phyloP scores from a whole-genome alignment of 768 basidiomycete species.

The Xerocomus brunneocitrinus region DNA sequence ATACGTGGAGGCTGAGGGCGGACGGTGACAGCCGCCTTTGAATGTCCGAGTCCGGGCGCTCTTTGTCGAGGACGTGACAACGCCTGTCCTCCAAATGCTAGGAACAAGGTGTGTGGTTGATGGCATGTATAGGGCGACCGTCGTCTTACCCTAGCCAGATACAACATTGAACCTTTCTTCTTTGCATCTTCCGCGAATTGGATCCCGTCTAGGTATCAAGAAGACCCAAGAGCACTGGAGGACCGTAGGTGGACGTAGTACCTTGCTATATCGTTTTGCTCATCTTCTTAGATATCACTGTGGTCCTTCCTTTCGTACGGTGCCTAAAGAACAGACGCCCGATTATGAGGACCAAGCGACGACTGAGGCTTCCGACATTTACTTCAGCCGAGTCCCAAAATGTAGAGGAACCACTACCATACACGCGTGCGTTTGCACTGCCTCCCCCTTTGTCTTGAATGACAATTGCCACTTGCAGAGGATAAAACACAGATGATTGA shows the following conservation, averaged over 20 bases:
- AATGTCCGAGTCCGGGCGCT: conserved; percentile 31
- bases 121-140: no score
- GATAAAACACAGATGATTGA: conserved; percentile 22
- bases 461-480: conserved; percentile 5
- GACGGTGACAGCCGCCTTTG: conserved; percentile 18
- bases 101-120: conserved; percentile 32
- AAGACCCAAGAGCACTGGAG: conserved; percentile 26
- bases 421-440: conserved; percentile 5
- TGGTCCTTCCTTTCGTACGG: conserved; percentile 40
- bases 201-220: conserved; percentile 41
- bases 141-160: conserved; percentile 25
- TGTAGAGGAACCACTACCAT: conserved; percentile 3
- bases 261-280: conserved; percentile 2
- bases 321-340: conserved; percentile 30
- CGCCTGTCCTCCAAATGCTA: conserved; percentile 36
- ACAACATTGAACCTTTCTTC: conserved; percentile 41
- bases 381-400: neutral
- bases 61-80: conserved; percentile 37
- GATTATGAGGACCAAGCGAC: conserved; percentile 10
- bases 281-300: conserved; percentile 37
- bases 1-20: neutral
- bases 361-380: conserved; percentile 16
- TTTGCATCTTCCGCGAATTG: conserved; percentile 40
- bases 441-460: neutral
- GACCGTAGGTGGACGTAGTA: conserved; percentile 34